phyloP scores from a whole-genome alignment of 2,329 filamentous ascomycete genomes.

The Atkinsonella hypoxylon region DNA sequence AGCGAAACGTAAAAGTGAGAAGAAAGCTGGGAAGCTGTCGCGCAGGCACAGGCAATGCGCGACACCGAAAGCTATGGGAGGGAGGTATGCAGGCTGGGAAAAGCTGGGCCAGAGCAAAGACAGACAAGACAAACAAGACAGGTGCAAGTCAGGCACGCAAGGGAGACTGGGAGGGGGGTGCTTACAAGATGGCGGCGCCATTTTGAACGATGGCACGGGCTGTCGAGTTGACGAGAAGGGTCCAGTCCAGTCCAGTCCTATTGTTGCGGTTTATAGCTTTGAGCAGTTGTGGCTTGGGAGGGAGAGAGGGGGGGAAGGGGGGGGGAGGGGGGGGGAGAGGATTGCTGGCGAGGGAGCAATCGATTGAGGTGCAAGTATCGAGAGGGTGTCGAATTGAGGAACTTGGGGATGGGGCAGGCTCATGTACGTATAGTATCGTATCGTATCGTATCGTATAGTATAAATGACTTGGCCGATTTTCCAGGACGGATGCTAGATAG shows the following conservation, averaged over 20 bases:
- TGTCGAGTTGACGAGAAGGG: not conserved
- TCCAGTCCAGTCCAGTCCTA: not conserved
- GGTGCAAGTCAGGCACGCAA: conserved; percentile 4
- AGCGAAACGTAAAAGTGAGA: no score
- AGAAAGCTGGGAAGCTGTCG: conserved; percentile 3
- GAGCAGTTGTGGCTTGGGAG: not conserved
- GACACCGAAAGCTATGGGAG: not conserved
- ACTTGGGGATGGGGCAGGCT: not conserved
- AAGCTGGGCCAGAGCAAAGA: not conserved
- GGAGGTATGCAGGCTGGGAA: not conserved
- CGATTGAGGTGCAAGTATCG: not conserved
- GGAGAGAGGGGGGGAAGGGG: no score
- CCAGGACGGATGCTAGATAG: no score
- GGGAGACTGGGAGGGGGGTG: conserved; percentile 5
- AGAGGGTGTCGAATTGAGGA: not conserved
- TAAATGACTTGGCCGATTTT: no score
- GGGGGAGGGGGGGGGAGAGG: no score
- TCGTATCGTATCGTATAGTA: no score
- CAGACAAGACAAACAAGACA: not conserved
- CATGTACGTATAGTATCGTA: no score
- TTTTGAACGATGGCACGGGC: conserved; percentile 1
- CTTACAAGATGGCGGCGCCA: conserved; percentile 20
- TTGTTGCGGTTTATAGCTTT: not conserved
- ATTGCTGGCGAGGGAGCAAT: not conserved
- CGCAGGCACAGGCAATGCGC: not conserved